Evolutionary conservation across 2,329 filamentous ascomycete genomes (phyloP).

Genomic region (Nectriaceae sp.): DNA sequence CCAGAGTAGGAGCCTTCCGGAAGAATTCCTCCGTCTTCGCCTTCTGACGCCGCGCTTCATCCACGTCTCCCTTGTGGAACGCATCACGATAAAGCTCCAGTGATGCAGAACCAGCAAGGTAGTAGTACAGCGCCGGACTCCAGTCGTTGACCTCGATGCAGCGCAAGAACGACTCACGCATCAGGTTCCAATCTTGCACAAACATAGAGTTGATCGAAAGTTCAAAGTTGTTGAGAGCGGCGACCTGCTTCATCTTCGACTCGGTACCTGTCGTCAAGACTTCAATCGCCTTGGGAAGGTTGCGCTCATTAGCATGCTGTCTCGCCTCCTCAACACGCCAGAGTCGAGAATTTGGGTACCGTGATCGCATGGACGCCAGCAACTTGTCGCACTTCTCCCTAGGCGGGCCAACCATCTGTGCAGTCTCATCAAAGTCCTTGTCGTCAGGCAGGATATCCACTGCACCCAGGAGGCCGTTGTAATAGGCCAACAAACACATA

Average conservation of each 20-base stretch:
- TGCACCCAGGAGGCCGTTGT: slow-evolving; percentile 82
- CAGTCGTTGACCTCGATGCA: slow-evolving; percentile 85
- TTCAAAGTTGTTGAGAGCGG: slow-evolving; percentile 84
- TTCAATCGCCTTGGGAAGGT: slow-evolving; percentile 67
- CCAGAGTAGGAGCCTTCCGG: slow-evolving; percentile 68
- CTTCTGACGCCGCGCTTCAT: slow-evolving; percentile 58
- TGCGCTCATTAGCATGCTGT: slow-evolving; percentile 66
- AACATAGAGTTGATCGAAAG: slow-evolving; percentile 78
- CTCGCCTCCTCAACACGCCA: slow-evolving; percentile 90
- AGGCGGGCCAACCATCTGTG: slow-evolving; percentile 71
- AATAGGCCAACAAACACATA: slow-evolving; percentile 79
- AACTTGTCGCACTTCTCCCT: slow-evolving; percentile 65
- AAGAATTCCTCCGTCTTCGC: slow-evolving; percentile 69
- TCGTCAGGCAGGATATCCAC: slow-evolving; percentile 79
- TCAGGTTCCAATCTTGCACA: slow-evolving; percentile 72
- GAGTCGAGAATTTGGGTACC: slow-evolving; percentile 79
- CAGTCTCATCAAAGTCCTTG: slow-evolving; percentile 54
- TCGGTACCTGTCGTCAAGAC: slow-evolving; percentile 61
- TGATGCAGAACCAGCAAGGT: slow-evolving; percentile 77
- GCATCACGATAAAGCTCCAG: slow-evolving; percentile 77
- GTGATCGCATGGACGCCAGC: slow-evolving; percentile 70
- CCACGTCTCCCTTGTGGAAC: slow-evolving; percentile 37
- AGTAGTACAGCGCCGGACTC: slow-evolving; percentile 89
- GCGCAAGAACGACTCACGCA: slow-evolving; percentile 71
- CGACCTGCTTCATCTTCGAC: slow-evolving; percentile 83